Conservation (phyloP, 495 filamentous ascomycete genomes). For the Penicillium coffeae region DNA sequence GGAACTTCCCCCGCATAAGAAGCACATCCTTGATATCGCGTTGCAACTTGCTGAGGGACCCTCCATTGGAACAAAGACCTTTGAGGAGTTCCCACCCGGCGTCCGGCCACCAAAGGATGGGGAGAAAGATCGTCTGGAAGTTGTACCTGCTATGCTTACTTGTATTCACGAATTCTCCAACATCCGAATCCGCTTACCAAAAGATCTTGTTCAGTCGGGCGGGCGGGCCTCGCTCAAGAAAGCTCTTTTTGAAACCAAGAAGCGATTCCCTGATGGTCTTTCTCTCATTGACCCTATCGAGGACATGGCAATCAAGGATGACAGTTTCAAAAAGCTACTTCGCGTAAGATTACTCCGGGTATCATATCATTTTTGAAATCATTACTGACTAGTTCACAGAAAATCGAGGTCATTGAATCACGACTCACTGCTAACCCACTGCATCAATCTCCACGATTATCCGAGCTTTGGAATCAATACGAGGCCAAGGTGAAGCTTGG, state of each 20-base stretch:
- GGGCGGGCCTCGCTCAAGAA: constrained; percentile 63
- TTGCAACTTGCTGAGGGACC: constrained; percentile 63
- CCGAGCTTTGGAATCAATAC: constrained; percentile 80
- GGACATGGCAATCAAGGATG: constrained; percentile 89
- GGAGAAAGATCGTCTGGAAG: constrained; percentile 71
- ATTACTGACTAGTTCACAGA: constrained; percentile 40
- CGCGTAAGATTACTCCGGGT: constrained; percentile 46
- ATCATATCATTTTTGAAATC: neutral
- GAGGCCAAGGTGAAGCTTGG: constrained; percentile 69
- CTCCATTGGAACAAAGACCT: constrained; percentile 52
- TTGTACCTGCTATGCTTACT: constrained; percentile 80
- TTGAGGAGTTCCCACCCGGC: constrained; percentile 59
- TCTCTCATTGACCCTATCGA: constrained; percentile 87
- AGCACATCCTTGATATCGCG: constrained; percentile 76
- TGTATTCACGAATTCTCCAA: constrained; percentile 76
- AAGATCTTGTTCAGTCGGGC: constrained; percentile 60
- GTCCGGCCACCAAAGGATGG: constrained; percentile 59
- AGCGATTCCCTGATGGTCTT: constrained; percentile 89
- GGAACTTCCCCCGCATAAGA: constrained; percentile 65
- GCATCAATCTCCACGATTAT: constrained; percentile 79
- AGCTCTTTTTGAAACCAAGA: constrained; percentile 67
- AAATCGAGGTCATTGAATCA: constrained; percentile 96
- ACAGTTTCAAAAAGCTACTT: constrained; percentile 86
- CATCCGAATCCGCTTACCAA: constrained; percentile 73
- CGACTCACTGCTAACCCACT: constrained; percentile 82